A percentile compares a stretch with the other conserved stretches of the same genome.
Conservation (phyloP, 352 stramenopile genomes). For the Globisporangium megalacanthum region DNA sequence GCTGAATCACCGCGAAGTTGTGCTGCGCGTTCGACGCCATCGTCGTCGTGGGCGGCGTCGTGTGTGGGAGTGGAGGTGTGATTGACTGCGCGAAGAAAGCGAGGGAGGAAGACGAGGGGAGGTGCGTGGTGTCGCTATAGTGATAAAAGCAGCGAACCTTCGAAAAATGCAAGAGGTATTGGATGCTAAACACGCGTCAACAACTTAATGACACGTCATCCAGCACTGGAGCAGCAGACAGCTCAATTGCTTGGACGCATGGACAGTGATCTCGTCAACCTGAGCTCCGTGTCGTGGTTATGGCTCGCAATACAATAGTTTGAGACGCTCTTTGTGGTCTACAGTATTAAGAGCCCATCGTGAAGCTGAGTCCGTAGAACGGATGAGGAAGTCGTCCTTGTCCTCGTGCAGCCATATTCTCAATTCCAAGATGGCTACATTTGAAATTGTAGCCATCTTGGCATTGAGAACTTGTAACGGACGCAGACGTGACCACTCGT, state of each 20-base stretch:
- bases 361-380: conserved; percentile 16
- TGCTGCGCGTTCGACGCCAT: conserved; percentile 35
- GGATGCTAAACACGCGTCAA: too few relatives aligned
- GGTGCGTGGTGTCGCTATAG: too few relatives aligned
- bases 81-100: neutral
- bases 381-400: conserved; percentile 26
- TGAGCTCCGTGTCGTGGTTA: conserved; percentile 12
- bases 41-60: too few relatives aligned
- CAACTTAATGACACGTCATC: too few relatives aligned
- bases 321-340: conserved; percentile 14
- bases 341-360: conserved; percentile 27
- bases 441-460: too few relatives aligned
- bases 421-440: too few relatives aligned
- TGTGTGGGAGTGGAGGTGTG: too few relatives aligned
- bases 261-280: neutral
- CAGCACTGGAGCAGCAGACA: too few relatives aligned
- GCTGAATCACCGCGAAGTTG: conserved; percentile 56
- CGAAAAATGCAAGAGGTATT: neutral
- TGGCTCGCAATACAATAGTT: conserved; percentile 5
- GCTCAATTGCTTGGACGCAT: neutral
- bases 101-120: neutral
- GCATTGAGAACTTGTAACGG: too few relatives aligned
- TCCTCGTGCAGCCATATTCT: neutral
- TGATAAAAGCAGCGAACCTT: too few relatives aligned
- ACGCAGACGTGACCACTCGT: too few relatives aligned